phyloP scores from a whole-genome alignment of 116 monocot species.

The Papilionanthe hybrid region DNA sequence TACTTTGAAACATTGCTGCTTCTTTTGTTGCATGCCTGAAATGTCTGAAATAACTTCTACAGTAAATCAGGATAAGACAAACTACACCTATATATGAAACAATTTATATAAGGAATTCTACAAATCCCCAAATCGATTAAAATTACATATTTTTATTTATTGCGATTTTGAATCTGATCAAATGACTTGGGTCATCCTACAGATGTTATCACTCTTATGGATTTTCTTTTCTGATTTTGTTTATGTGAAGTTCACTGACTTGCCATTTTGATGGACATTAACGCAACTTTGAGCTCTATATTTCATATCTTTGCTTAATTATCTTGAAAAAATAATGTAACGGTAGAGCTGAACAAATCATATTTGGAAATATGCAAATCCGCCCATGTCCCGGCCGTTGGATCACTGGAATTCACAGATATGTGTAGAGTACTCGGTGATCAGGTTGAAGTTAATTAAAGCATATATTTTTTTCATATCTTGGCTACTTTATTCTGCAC shows the following conservation, averaged over 20 bases:
- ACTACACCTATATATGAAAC: not conserved
- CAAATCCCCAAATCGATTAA: too few relatives aligned
- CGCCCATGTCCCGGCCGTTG: constrained; percentile 57
- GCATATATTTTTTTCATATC: not conserved
- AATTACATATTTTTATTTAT: too few relatives aligned
- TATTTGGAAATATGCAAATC: constrained; percentile 74
- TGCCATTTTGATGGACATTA: not conserved
- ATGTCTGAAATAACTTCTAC: not conserved
- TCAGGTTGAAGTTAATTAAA: constrained; percentile 46
- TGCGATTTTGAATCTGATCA: not conserved
- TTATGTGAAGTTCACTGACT: not conserved
- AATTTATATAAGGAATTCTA: not conserved
- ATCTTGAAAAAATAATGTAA: not conserved
- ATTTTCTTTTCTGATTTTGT: too few relatives aligned
- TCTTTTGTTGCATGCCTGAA: not conserved
- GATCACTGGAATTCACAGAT: constrained; percentile 63
- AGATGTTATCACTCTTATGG: not conserved
- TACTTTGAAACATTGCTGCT: not conserved
- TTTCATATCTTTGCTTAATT: not conserved
- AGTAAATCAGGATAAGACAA: not conserved
- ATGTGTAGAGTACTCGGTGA: constrained; percentile 79
- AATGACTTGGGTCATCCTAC: not conserved
- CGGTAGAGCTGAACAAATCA: constrained; percentile 63
- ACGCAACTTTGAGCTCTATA: not conserved
- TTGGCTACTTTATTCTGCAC: not conserved